A percentile compares a stretch with the other conserved stretches of the same genome.
Evolutionary conservation across 148 eudicot genomes (phyloP).

Genomic region (Rhododendron williamsianum): DNA sequence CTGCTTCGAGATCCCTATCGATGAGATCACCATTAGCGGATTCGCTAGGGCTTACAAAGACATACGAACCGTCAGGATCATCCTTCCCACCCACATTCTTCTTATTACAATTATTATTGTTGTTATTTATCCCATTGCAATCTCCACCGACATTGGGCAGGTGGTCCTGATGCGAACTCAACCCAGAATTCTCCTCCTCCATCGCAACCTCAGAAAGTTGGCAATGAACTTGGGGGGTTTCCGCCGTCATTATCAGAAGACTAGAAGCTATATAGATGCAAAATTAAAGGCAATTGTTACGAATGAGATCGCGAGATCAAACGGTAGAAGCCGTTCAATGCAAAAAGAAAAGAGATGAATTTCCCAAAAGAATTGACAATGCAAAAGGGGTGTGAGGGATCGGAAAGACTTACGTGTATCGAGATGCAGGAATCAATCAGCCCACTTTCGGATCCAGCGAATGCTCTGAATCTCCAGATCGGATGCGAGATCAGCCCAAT

Average conservation of each 20-base stretch:
- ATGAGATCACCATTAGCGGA: slow-evolving; percentile 27
- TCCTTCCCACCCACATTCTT: slow-evolving; percentile 16
- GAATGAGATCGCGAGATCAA: background rate
- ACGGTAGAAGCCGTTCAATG: background rate
- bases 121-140: slow-evolving; percentile 16
- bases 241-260: slow-evolving; percentile 31
- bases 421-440: background rate
- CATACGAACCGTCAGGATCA: slow-evolving; percentile 40
- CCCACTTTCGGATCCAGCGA: slow-evolving; percentile 7
- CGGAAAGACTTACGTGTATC: slow-evolving; percentile 12
- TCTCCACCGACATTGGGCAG: slow-evolving; percentile 25
- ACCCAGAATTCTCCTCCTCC: slow-evolving; percentile 32
- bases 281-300: background rate
- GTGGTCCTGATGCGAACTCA: slow-evolving; percentile 47
- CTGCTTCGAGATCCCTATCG: slow-evolving; percentile 7
- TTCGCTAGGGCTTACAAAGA: slow-evolving; percentile 35
- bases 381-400: background rate
- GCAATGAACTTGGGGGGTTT: slow-evolving; percentile 19
- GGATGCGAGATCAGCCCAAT: slow-evolving; percentile 10
- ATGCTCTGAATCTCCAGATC: slow-evolving; percentile 13
- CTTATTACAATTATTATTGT: background rate
- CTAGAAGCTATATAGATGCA: background rate
- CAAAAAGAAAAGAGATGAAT: background rate
- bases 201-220: slow-evolving; percentile 21
- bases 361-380: background rate